Conservation (phyloP, 352 stramenopile species). For the Phytophthora pini region DNA sequence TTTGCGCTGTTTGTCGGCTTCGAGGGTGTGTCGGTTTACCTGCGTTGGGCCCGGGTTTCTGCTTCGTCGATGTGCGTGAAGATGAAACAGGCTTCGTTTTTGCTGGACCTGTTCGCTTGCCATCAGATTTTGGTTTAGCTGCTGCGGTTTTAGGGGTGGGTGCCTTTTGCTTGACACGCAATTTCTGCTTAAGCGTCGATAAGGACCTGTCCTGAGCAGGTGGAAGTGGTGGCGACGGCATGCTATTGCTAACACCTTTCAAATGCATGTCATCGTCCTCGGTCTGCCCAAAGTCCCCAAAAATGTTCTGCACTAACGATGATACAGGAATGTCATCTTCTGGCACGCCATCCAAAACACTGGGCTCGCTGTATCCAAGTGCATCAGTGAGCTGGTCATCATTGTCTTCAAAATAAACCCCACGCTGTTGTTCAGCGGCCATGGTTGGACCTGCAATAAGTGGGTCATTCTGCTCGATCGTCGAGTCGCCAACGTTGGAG, state of each 20-base stretch:
- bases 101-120: slow-evolving; percentile 1
- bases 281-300: slow-evolving; percentile 33
- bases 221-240: background rate
- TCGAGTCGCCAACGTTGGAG: slow-evolving; percentile 1
- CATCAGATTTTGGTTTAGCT: background rate
- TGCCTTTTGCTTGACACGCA: slow-evolving; percentile 30
- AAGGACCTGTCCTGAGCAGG: slow-evolving; percentile 27
- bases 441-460: background rate
- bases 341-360: background rate
- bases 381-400: slow-evolving; percentile 3
- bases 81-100: slow-evolving; percentile 15
- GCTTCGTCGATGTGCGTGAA: slow-evolving; percentile 6
- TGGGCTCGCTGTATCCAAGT: background rate
- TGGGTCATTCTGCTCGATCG: slow-evolving; percentile 3
- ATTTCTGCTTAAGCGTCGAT: slow-evolving; percentile 35
- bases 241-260: slow-evolving; percentile 1
- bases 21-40: slow-evolving; percentile 11
- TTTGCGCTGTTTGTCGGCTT: slow-evolving; percentile 4
- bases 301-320: slow-evolving; percentile 67
- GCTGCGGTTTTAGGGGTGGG: slow-evolving; percentile 2
- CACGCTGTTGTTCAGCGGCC: background rate
- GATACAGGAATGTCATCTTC: slow-evolving; percentile 46
- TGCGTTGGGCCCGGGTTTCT: slow-evolving; percentile 14
- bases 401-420: slow-evolving; percentile 11
- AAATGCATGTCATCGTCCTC: slow-evolving; percentile 10